phyloP scores from a whole-genome alignment of 1,139 yeast genomes.

The Debaryomycetaceae sp. region DNA sequence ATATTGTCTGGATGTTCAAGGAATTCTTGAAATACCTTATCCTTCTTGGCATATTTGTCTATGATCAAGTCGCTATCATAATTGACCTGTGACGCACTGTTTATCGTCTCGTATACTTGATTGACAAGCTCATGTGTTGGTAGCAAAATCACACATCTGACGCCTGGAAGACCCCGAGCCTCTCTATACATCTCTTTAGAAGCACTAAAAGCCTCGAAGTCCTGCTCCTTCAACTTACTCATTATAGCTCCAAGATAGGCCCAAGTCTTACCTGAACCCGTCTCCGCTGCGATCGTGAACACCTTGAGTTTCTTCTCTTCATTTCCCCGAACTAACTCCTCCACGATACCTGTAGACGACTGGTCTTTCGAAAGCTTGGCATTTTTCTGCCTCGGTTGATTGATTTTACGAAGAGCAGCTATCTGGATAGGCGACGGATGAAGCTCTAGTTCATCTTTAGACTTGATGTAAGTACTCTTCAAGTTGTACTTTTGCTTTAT shows the following conservation, averaged over 20 bases:
- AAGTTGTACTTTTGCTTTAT: conserved; percentile 48
- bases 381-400: conserved; percentile 24
- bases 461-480: conserved; percentile 31
- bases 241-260: conserved; percentile 78
- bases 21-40: conserved; percentile 20
- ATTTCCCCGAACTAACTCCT: conserved; percentile 27
- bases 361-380: conserved; percentile 14
- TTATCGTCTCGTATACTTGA: conserved; percentile 63
- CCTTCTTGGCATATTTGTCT: conserved; percentile 12
- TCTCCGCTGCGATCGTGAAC: conserved; percentile 88
- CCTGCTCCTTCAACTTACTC: conserved; percentile 62
- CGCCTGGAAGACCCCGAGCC: conserved; percentile 34
- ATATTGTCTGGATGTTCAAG: conserved; percentile 22
- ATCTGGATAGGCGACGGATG: conserved; percentile 45
- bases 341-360: conserved; percentile 15
- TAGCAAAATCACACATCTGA: conserved; percentile 68
- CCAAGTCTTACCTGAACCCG: conserved; percentile 96
- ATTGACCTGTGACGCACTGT: conserved; percentile 29
- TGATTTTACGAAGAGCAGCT: conserved; percentile 44
- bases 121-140: conserved; percentile 89
- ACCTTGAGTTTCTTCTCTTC: conserved; percentile 47
- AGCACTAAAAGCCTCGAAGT: conserved; percentile 23
- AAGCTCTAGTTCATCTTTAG: conserved; percentile 28
- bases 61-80: conserved; percentile 18
- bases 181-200: conserved; percentile 30